phyloP scores from a whole-genome alignment of 495 filamentous ascomycete species.

The Margaritispora aquatica region DNA sequence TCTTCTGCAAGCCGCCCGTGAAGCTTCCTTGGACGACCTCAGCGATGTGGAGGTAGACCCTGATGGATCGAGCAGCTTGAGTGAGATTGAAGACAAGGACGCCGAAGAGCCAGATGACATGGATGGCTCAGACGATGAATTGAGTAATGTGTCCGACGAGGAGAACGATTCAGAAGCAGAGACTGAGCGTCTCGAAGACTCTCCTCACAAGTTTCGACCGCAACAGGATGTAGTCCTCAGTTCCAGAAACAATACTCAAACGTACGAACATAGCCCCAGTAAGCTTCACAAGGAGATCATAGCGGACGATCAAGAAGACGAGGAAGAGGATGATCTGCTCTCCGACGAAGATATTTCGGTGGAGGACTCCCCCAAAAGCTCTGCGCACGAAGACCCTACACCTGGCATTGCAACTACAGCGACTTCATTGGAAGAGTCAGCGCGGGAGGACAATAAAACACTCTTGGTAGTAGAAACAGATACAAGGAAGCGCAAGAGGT shows the following conservation, averaged over 20 bases:
- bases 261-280: conserved; percentile 57
- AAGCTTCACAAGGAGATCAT: conserved; percentile 50
- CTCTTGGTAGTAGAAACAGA: conserved; percentile 31
- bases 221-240: conserved; percentile 56
- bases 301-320: conserved; percentile 30
- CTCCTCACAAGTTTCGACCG: conserved; percentile 66
- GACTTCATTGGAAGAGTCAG: conserved; percentile 22
- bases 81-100: conserved; percentile 79
- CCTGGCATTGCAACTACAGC: conserved; percentile 26
- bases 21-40: conserved; percentile 29
- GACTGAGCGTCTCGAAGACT: conserved; percentile 88
- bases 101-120: conserved; percentile 39
- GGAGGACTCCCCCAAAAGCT: conserved; percentile 27
- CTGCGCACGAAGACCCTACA: conserved; percentile 31
- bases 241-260: conserved; percentile 31
- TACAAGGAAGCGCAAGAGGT: conserved; percentile 46
- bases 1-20: conserved; percentile 22
- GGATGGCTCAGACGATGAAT: conserved; percentile 46
- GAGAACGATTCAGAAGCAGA: conserved; percentile 94
- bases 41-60: conserved; percentile 22
- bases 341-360: conserved; percentile 36
- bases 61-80: conserved; percentile 61
- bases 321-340: conserved; percentile 33
- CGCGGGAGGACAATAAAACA: conserved; percentile 16
- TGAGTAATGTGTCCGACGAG: conserved; percentile 45